Evolutionary conservation across 2,329 filamentous ascomycete species (phyloP), one percentile per base, ranked within the genome.

Genomic region (Penicillium griseofulvum): DNA sequence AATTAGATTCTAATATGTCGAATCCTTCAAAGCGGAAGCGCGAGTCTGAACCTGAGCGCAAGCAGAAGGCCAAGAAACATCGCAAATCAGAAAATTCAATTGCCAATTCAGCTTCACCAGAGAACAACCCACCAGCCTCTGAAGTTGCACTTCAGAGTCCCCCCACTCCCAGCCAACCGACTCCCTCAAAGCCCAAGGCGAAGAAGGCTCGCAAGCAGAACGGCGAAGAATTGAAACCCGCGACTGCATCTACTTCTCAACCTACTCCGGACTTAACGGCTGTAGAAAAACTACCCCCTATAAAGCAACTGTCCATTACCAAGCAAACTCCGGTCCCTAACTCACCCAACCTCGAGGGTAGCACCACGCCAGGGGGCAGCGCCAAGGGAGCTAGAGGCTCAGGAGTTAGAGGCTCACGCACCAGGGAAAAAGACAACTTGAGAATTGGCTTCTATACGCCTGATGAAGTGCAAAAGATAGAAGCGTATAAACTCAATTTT

Each of bases 401-500:
- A 16, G 22, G 22, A 22, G 22, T 29, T 14, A 51, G 62, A 43
- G 50, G 53, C 31, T 43, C 49, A 16, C 48, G 61, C 26, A 41
- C 50, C 2, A 47, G 56, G 37, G 57, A 44, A n/a, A 49, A 56
- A 19, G 59, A 50, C 39, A 65, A 62, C 10, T 17, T 54, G 52
- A 50, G 60, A 61, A 48, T 69, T 1, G 72, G 72, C 0, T 68
- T 69, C 41, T 75, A 71, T 46, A 57, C 61, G 10, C 53, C 65
- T 3, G 59, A 68, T 3, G 72, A 75, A 57, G 62, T 73, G 12
- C 48, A 62, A 26, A 58, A 53, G 5, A 37, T 75, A 14, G 72
- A 74, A 49, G 42, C 54, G 0, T 71, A 65, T 57, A 75, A 74
- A 42, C 45, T 73, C 5, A 37, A 64, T 0, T 74, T 74, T 46